Base-by-base conservation (phyloP, 2,329 filamentous ascomycete genomes). In the Verticillium albo-atrum region DNA sequence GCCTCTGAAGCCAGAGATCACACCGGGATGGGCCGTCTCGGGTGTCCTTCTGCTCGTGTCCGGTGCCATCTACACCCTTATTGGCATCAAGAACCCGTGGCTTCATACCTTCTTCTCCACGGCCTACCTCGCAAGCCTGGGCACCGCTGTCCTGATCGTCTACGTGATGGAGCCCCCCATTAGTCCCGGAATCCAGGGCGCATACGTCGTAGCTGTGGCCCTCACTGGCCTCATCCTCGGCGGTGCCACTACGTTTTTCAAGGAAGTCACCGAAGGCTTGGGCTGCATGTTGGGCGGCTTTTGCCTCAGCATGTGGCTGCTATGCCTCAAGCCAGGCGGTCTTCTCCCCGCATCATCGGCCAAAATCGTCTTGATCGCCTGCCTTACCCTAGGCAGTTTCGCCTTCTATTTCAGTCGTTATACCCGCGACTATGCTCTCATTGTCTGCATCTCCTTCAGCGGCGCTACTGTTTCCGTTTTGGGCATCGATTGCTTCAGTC, bases 401-500 rank as follows among this genome's bases (percentile, higher is more conserved):
- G 84, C 80, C n/a, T 77, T 92, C 26, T 95, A 92, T 54, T 92
- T 93, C 70, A 92, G 85, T 66, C 89, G 84, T 54, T 87, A 88
- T 68, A 96, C 92, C 0, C 84, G 92, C 50, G 85, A 86, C 12
- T 94, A 94, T 72, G 89, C 87, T 2, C 76, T 96, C 55, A 94
- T 97, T 37, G 78, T 79, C 14, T 85, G 85, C 54, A 92, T 92
- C 14, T 85, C 93, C 0, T 96, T 97, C 69, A 82, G 86, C 4
- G 94, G 94, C 7, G 89, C 92, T 3, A 97, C 92, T 0, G 85
- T 85, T 3, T 80, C 89, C 1, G 84, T 96, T 15, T 75, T 98
- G 2, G 94, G 94, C 2, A 90, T 98, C 60, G 94, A 98, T 71
- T 96, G 92, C 73, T 96, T 94, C 67, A 94, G 88, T 68, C 82